Conservation (phyloP, 164 flowering plant genomes). For the Magnolia officinalis region DNA sequence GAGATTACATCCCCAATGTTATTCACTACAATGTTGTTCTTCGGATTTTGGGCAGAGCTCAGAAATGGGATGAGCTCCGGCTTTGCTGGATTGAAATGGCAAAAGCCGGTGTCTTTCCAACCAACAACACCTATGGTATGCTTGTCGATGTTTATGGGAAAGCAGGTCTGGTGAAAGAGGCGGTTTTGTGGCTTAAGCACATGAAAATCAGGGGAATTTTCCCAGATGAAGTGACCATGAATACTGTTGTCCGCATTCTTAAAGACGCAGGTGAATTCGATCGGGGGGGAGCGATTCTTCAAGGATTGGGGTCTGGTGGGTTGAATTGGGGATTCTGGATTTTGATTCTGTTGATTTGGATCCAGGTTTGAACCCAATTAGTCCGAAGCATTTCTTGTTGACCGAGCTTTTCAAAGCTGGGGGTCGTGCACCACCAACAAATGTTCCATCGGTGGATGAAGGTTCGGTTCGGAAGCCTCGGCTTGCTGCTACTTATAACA, state of each 20-base stretch:
- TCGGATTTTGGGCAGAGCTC: conserved; percentile 65
- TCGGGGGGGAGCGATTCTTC: conserved; percentile 60
- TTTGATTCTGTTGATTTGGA: conserved; percentile 8
- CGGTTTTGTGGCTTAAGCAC: conserved; percentile 84
- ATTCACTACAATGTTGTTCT: conserved; percentile 86
- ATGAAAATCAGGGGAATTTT: conserved; percentile 71
- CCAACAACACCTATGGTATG: conserved; percentile 73
- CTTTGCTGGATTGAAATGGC: conserved; percentile 93
- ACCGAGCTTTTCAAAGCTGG: conserved; percentile 85
- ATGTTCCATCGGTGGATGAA: conserved; percentile 22
- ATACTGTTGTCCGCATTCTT: conserved; percentile 64
- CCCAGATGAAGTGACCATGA: conserved; percentile 90
- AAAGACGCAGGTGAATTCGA: conserved; percentile 75
- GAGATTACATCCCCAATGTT: conserved; percentile 72
- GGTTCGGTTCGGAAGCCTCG: conserved; percentile 40
- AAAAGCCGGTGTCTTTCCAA: conserved; percentile 57
- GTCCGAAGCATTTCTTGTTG: conserved; percentile 66
- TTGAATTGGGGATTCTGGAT: conserved; percentile 44
- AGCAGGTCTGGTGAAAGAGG: conserved; percentile 78
- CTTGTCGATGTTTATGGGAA: conserved; percentile 90
- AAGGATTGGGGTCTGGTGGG: conserved; percentile 70
- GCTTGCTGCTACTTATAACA: conserved; percentile 69
- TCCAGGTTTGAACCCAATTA: conserved; percentile 31
- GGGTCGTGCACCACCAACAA: conserved; percentile 38
- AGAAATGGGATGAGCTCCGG: conserved; percentile 82